Evolutionary conservation across 495 filamentous ascomycete species (phyloP), one percentile per base, ranked within the genome.

Genomic region (Aspergillus nanangensis): DNA sequence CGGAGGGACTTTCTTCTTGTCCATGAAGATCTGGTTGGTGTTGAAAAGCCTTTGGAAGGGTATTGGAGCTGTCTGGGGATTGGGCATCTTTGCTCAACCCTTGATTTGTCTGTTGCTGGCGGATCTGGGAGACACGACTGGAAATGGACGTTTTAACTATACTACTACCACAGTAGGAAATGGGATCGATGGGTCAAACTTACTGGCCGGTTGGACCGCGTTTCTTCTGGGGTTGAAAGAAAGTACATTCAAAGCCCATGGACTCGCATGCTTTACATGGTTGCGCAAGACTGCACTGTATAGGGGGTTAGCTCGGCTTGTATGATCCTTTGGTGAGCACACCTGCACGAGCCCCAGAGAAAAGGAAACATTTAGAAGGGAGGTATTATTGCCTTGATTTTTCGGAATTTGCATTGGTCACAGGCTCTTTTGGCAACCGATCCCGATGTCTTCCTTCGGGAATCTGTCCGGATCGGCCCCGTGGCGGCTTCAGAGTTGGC

Each of bases 181-280:
- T 22, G 23, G 27, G 14, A 18, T 22, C 15, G 29, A 8, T 17
- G 19, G 13, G 36, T 17, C 1, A 44, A 47, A 69, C 68, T 65
- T 57, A 71, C 68, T 67, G 68, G 36, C 62, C 62, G 9, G 65
- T 61, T 33, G 68, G 68, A 1, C 68, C 68, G 37, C 68, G 56
- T 47, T 70, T 70, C 50, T 70, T 71, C 52, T 71, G 68, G 4
- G 68, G 68, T 38, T 70, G 61, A 37, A 70, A 57, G 45, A 70
- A 71, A 15, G 68, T 71, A 46, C 68, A 71, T n/a, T 71, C 65
- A 51, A 71, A 70, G 27, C 65, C 65, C 60, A 69, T 65, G 2
- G 60, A 59, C 17, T 64, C 48, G 39, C 68, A 71, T 22, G 60
- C 55, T 39, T 61, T 61, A 37, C 68, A 71, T 32, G 68, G 68